A percentile compares a stretch with the other conserved stretches of the same genome.
phyloP scores from a whole-genome alignment of 495 filamentous ascomycete species.

The Penicillium verhagenii region DNA sequence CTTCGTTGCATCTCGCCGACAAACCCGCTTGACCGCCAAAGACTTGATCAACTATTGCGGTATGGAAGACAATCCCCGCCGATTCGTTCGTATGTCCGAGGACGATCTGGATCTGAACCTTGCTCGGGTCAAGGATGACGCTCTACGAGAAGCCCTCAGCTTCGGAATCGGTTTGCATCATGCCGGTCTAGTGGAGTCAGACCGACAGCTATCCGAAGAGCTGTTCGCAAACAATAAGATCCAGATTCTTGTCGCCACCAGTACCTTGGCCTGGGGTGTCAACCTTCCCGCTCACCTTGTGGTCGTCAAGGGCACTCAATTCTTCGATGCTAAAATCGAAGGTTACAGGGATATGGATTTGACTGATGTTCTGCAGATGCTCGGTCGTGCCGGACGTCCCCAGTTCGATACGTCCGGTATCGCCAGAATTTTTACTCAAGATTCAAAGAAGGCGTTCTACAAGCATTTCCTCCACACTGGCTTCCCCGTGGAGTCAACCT shows the following conservation, averaged over 20 bases:
- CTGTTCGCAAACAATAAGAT: conserved; percentile 98
- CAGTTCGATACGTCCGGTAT: conserved; percentile 97
- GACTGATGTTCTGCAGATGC: conserved; percentile 97
- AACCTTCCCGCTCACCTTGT: conserved; percentile 97
- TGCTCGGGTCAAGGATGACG: conserved; percentile 83
- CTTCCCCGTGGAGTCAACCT: conserved; percentile 93
- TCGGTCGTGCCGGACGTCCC: conserved; percentile 90
- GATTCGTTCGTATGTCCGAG: conserved; percentile 91
- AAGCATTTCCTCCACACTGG: conserved; percentile 99
- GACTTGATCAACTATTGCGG: conserved; percentile 97
- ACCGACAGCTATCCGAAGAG: conserved; percentile 87
- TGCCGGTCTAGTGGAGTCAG: conserved; percentile 92
- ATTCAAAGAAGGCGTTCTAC: conserved; percentile 99
- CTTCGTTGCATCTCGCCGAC: conserved; percentile 92
- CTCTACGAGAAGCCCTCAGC: conserved; percentile 83
- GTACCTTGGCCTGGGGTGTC: conserved; percentile 96
- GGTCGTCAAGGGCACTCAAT: conserved; percentile 97
- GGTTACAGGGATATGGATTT: conserved; percentile 99
- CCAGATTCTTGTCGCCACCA: conserved; percentile 94
- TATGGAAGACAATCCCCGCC: conserved; percentile 95
- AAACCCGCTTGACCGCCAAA: conserved; percentile 91
- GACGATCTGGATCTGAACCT: conserved; percentile 88
- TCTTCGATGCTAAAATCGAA: conserved; percentile 96
- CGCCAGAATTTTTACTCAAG: conserved; percentile 94
- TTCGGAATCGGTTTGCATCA: conserved; percentile 98